Evolutionary conservation across 441 rosid species (phyloP), one percentile per base, ranked within the genome.

Genomic region (Adansonia rubrostipa): DNA sequence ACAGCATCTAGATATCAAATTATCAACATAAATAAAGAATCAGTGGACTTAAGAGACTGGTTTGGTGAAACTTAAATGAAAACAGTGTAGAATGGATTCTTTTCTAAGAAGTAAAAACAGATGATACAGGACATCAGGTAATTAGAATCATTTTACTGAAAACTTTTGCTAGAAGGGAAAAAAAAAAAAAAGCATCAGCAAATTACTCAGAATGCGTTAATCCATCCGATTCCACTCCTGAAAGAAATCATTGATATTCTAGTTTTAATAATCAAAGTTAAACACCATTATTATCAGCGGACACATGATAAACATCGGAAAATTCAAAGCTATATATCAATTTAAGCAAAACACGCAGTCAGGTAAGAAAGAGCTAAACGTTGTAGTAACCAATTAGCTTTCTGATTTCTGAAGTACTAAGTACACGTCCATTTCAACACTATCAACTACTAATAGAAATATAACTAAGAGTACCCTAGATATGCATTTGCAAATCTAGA

Each of bases 1-100:
- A 74, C 79, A 66, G 92, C 95, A 91, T 88, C 99, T 96, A 84
- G 71, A 80, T 19, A 54, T 40, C 70, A 80, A 73, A 80, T 48
- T 62, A 50, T 48, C 56, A 51, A 20, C 6, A 6, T 50, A 63
- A 66, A 78, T 36, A 51, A 36, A 24, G 44, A 50, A 28, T 24
- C 45, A 10, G 33, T 4, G 6, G 24, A 57, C 40, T 40, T 73
- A 20, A 40, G 53, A 11, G 54, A 53, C 45, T 53, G 63, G 28
- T 53, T 73, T 9, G 71, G 20, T 45, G 71, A 28, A 75, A 75
- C 22, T 22, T 75, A 22, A 48, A 75, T 3, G 66, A 56, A 58
- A 54, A 44, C 17, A 45, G 51, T 42, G 71, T 54, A 15, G 20
- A 50, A 70, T 24, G 44, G 1, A 28, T 28, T 70, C 20, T 48